phyloP scores from a whole-genome alignment of 192 early-diverging fungal genomes.

The Coemansia sp. region DNA sequence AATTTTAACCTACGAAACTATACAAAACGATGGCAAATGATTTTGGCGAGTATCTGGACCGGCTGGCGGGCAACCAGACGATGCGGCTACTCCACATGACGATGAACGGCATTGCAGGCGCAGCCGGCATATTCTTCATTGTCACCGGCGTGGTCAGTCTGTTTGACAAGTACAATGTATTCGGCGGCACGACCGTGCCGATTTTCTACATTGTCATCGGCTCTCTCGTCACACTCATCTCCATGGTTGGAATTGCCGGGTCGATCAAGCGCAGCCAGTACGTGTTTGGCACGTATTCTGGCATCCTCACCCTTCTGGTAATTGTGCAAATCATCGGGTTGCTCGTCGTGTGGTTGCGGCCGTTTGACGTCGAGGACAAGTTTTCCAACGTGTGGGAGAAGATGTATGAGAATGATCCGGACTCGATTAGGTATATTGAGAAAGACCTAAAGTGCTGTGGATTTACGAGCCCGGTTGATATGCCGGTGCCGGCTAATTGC shows the following conservation, averaged over 20 bases:
- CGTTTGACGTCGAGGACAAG: slow-evolving; percentile 33
- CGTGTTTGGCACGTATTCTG: slow-evolving; percentile 36
- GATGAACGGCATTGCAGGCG: slow-evolving; percentile 27
- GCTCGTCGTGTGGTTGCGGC: slow-evolving; percentile 27
- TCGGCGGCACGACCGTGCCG: slow-evolving; percentile 50
- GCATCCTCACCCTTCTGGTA: slow-evolving; percentile 33
- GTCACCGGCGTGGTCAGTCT: slow-evolving; percentile 20
- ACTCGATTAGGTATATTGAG: slow-evolving; percentile 49
- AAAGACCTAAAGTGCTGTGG: slow-evolving; percentile 57
- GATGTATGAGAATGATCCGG: slow-evolving; percentile 55
- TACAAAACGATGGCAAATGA: slow-evolving; percentile 16
- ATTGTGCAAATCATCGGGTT: slow-evolving; percentile 22
- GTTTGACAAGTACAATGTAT: slow-evolving; percentile 25
- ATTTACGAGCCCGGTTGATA: slow-evolving; percentile 47
- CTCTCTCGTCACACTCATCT: slow-evolving; percentile 33
- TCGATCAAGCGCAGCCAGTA: slow-evolving; percentile 48
- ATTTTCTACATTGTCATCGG: slow-evolving; percentile 44
- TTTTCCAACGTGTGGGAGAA: slow-evolving; percentile 54
- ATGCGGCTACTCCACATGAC: slow-evolving; percentile 30
- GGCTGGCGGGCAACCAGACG: slow-evolving; percentile 13
- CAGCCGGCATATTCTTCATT: slow-evolving; percentile 29
- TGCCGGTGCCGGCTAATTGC: slow-evolving; percentile 47
- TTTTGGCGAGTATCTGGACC: slow-evolving; percentile 34
- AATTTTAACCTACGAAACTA: neutral
- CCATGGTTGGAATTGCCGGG: slow-evolving; percentile 53